A percentile compares a stretch with the other conserved stretches of the same genome.
Conservation (phyloP, 2,329 filamentous ascomycete species). For the Sporothrix mexicana region DNA sequence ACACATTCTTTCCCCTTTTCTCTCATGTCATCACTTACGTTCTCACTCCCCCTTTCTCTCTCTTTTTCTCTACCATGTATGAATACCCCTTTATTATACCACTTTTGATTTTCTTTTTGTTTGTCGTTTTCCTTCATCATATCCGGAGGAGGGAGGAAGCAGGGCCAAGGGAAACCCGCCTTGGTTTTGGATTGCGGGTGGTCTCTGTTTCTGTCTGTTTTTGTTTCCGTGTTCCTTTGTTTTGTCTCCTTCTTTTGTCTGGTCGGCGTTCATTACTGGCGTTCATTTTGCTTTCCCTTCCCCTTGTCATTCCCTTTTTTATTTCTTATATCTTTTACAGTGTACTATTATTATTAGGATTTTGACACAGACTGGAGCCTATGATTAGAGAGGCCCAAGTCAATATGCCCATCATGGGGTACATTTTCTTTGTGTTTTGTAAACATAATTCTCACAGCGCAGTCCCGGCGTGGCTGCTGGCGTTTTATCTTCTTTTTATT, state of each 20-base stretch:
- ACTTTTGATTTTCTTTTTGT: constrained; percentile 24
- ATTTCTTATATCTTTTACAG: not conserved
- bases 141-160: not conserved
- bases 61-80: constrained; percentile 28
- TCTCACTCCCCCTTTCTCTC: not conserved
- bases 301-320: constrained; percentile 4
- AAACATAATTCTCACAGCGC: constrained; percentile 17
- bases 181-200: too few relatives aligned
- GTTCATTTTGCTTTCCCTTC: not conserved
- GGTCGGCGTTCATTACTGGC: not conserved
- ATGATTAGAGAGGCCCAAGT: not conserved
- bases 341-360: constrained; percentile 22
- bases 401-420: not conserved
- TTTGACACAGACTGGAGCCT: not conserved
- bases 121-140: not conserved
- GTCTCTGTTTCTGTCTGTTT: too few relatives aligned
- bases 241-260: not conserved
- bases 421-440: constrained; percentile 7
- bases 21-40: not conserved
- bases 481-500: constrained; percentile 9
- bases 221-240: not conserved
- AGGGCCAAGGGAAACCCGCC: too few relatives aligned
- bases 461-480: constrained; percentile 27
- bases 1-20: not conserved
- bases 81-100: constrained; percentile 32